Conservation (phyloP, 2,329 filamentous ascomycete species). For the Trichophyton equinum region DNA sequence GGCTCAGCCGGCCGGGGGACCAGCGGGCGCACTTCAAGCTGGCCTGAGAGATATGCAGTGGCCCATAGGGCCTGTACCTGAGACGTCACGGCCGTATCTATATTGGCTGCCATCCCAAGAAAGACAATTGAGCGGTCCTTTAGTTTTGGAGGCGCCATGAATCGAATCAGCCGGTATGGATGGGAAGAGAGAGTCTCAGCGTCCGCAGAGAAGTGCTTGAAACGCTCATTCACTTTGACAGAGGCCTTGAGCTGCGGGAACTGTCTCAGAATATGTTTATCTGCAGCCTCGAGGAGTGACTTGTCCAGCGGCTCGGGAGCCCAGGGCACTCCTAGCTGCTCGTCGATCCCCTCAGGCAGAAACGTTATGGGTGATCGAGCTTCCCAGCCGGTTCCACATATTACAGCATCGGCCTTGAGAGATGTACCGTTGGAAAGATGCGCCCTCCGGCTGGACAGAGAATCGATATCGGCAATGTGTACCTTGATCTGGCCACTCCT, state of each 20-base stretch:
- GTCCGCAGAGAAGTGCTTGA: slow-evolving; percentile 13
- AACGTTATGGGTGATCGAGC: slow-evolving; percentile 39
- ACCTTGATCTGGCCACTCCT: slow-evolving; percentile 42
- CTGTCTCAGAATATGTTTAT: slow-evolving; percentile 35
- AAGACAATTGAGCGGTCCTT: slow-evolving; percentile 38
- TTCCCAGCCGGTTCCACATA: slow-evolving; percentile 48
- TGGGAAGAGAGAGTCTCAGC: slow-evolving; percentile 9
- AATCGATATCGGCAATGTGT: slow-evolving; percentile 42
- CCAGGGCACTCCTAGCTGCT: slow-evolving; percentile 37
- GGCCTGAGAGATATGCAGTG: slow-evolving; percentile 48
- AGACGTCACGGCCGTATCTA: slow-evolving; percentile 26
- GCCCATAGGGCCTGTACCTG: slow-evolving; percentile 48
- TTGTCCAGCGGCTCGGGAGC: slow-evolving; percentile 23
- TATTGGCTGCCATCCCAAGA: slow-evolving; percentile 32
- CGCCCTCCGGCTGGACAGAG: slow-evolving; percentile 35
- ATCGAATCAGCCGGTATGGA: slow-evolving; percentile 36
- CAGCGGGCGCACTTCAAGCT: slow-evolving; percentile 27
- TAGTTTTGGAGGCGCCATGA: slow-evolving; percentile 35
- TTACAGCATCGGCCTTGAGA: slow-evolving; percentile 39
- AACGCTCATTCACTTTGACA: slow-evolving; percentile 18
- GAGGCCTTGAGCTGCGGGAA: slow-evolving; percentile 37
- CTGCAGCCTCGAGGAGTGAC: slow-evolving; percentile 28
- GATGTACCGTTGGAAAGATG: slow-evolving; percentile 37
- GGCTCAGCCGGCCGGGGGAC: neutral
- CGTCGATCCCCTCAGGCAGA: slow-evolving; percentile 31